Base-by-base conservation (phyloP, 2,329 filamentous ascomycete genomes). In the Colletotrichum horii region DNA sequence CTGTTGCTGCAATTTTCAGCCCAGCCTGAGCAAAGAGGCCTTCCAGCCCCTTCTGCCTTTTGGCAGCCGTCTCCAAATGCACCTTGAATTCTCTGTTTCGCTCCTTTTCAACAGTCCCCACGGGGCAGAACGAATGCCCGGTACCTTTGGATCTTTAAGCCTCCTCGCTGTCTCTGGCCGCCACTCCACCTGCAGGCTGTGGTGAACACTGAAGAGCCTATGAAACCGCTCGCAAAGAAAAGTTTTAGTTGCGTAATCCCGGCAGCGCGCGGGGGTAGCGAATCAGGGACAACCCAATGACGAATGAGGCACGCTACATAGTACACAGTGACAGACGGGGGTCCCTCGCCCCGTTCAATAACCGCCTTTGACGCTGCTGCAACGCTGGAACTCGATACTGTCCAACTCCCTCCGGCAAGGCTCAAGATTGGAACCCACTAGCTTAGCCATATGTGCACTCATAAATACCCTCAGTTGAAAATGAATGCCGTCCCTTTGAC, bases 271-370 rank as follows among this genome's bases (percentile, higher is more conserved):
- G 22, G 65, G 70, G 34, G 24, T 38, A 73, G 58, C 74, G 74
- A 69, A 76, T 76, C 70, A 74, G 70, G 28, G 22, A 38, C 36
- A 32, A 24, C 56, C 70, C 48, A 19, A 73, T 75, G 64, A 75
- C 70, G 70, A 65, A 73, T 34, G 56, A 65, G 68, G 68, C 56
- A 64, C 56, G 22, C 67, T 70, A 12, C 7, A 6, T 30, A 30
- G n/a, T n/a, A 30, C 38, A 14, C 38, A 52, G 48, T 72, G 69
- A 56, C 69, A 62, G 69, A 56, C 64, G 56, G 43, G 58, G 48
- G 26, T 74, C 26, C 60, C 70, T 65, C 65, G 28, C 65, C 64
- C 65, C 22, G 34, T 43, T 38, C 26, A 43, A 64, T 38, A 38
- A 43, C 68, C 68, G 68, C 68, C 26, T 14, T 48, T 73, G 64